These are phyloP conservation scores for Cucurbita pepo DNA, from an alignment of 306 rosid species.

Conservation along the genomic window DNA sequence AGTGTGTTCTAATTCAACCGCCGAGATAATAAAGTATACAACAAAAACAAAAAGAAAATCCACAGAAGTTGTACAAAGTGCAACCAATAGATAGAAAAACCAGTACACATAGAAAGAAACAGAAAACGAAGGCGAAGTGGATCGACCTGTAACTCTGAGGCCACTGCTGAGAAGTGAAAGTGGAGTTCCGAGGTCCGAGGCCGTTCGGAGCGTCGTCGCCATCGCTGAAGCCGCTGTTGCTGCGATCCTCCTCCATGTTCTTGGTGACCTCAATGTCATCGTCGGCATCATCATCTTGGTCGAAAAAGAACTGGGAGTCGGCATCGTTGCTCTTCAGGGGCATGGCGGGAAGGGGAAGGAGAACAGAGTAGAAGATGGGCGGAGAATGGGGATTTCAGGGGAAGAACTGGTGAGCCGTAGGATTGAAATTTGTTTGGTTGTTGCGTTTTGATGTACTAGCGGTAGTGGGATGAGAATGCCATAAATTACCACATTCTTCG, in stretches of 20 bases:
- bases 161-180: constrained; percentile 55
- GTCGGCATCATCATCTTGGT: constrained; percentile 2
- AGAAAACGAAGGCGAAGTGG: not conserved
- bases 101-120: not conserved
- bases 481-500: not conserved
- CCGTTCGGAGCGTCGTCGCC: not conserved
- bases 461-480: not conserved
- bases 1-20: not conserved
- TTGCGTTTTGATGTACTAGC: not conserved
- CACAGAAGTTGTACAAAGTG: not conserved
- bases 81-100: not conserved
- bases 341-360: constrained; percentile 11
- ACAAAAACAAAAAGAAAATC: not conserved
- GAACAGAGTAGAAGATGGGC: not conserved
- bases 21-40: not conserved
- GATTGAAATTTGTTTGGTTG: not conserved
- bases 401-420: not conserved
- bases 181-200: constrained; percentile 5
- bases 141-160: constrained; percentile 63
- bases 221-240: constrained; percentile 6
- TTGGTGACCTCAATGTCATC: constrained; percentile 20
- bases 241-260: constrained; percentile 11
- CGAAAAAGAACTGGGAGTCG: constrained; percentile 15
- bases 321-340: constrained; percentile 8
- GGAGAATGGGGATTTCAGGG: not conserved